Conservation (phyloP, 495 filamentous ascomycete species). For the Talaromyces thailandensis region DNA sequence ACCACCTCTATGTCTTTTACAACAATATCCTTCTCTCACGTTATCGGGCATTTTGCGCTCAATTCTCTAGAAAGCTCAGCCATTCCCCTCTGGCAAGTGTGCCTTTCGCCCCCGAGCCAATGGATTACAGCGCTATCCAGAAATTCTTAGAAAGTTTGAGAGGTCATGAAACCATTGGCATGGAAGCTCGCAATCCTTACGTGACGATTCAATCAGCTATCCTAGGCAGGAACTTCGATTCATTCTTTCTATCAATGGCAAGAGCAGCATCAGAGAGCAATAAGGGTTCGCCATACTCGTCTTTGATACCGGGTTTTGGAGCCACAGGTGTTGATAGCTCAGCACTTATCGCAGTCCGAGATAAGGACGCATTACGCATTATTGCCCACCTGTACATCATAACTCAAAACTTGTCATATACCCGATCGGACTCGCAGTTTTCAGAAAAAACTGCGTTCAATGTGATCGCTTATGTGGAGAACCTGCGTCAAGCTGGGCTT, state of each 20-base stretch:
- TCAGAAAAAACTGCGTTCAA: slow-evolving; percentile 34
- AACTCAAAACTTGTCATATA: slow-evolving; percentile 27
- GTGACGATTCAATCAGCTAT: slow-evolving; percentile 40
- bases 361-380: slow-evolving; percentile 32
- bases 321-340: slow-evolving; percentile 23
- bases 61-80: slow-evolving; percentile 33
- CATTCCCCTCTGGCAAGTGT: slow-evolving; percentile 24
- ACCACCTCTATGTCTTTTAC: slow-evolving; percentile 84
- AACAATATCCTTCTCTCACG: slow-evolving; percentile 63
- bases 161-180: slow-evolving; percentile 25
- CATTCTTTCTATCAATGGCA: slow-evolving; percentile 28
- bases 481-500: slow-evolving; percentile 58
- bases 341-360: slow-evolving; percentile 27
- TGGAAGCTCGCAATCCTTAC: slow-evolving; percentile 35
- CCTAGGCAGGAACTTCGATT: slow-evolving; percentile 27
- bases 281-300: slow-evolving; percentile 12
- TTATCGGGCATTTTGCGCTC: slow-evolving; percentile 36
- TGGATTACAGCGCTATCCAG: slow-evolving; percentile 29
- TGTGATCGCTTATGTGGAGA: slow-evolving; percentile 66
- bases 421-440: slow-evolving; percentile 23
- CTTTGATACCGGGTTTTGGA: slow-evolving; percentile 25
- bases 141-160: slow-evolving; percentile 30
- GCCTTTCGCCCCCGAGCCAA: slow-evolving; percentile 27
- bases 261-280: slow-evolving; percentile 27
- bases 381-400: slow-evolving; percentile 43